Percentiles rank a stretch among this genome's conserved stretches.
These are phyloP conservation scores for Jatropha curcas DNA, from an alignment of 345 rosid genomes.

Conservation along the genomic window DNA sequence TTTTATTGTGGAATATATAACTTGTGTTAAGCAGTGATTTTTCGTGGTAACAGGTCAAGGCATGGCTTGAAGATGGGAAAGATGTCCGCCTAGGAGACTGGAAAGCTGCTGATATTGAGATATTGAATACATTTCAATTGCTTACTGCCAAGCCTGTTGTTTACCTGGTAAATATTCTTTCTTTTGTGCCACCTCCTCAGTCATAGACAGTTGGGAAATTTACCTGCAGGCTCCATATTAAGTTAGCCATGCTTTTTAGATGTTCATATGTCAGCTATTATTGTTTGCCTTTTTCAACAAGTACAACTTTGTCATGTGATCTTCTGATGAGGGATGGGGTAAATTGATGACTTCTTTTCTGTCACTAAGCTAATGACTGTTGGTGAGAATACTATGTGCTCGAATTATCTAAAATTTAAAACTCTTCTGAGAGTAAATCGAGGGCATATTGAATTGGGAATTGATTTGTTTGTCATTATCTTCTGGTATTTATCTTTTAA, in stretches of 20 bases:
- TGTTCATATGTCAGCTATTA: not conserved
- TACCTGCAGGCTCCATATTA: not conserved
- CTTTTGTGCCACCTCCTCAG: not conserved
- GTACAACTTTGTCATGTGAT: not conserved
- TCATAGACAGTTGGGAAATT: not conserved
- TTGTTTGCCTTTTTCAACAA: not conserved
- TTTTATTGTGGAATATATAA: conserved; percentile 1
- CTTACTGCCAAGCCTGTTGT: conserved; percentile 97
- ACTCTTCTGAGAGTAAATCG: not conserved
- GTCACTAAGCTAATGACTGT: too few species aligned
- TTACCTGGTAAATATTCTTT: conserved; percentile 63
- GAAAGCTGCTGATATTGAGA: conserved; percentile 96
- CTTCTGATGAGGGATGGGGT: not conserved
- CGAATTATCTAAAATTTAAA: not conserved
- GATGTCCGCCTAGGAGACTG: conserved; percentile 95
- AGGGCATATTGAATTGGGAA: not conserved
- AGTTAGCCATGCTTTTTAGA: not conserved
- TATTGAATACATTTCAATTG: conserved; percentile 88
- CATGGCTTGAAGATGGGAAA: conserved; percentile 79
- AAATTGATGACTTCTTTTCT: not conserved
- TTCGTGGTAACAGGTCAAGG: conserved; percentile 58
- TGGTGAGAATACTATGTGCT: not conserved
- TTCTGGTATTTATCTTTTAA: not conserved
- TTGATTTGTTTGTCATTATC: not conserved
- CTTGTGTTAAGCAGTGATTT: conserved; percentile 9